Evolutionary conservation across 495 filamentous ascomycete species (phyloP).

Genomic region (Delitschia confertaspora): DNA sequence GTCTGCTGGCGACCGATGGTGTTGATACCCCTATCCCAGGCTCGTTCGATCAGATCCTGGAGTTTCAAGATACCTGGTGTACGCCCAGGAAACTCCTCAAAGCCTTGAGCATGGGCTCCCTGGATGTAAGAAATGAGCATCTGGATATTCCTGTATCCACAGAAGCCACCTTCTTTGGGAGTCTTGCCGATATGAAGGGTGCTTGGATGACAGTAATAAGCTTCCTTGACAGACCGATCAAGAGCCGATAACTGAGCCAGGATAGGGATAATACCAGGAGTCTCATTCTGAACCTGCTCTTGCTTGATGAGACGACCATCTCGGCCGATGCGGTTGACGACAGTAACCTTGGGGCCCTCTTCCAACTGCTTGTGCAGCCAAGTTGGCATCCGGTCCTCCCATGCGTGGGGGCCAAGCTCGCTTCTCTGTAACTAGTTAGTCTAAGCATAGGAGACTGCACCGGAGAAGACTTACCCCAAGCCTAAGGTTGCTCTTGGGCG

Average conservation of each 20-base stretch:
- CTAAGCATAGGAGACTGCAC: neutral
- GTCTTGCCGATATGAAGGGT: slow-evolving; percentile 79
- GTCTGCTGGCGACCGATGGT: slow-evolving; percentile 65
- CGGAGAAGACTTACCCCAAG: slow-evolving; percentile 14
- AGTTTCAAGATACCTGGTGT: slow-evolving; percentile 71
- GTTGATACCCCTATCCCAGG: slow-evolving; percentile 85
- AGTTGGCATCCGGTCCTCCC: slow-evolving; percentile 80
- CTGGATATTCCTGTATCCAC: slow-evolving; percentile 96
- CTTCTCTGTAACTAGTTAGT: slow-evolving; percentile 36
- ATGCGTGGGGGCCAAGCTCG: slow-evolving; percentile 77
- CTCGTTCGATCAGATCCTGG: slow-evolving; percentile 81
- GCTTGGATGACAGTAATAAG: slow-evolving; percentile 69
- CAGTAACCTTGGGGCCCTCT: slow-evolving; percentile 49
- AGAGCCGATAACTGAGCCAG: slow-evolving; percentile 62
- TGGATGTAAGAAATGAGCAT: slow-evolving; percentile 79
- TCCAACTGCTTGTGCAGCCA: slow-evolving; percentile 65
- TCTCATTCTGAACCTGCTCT: slow-evolving; percentile 52
- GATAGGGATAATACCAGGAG: slow-evolving; percentile 60
- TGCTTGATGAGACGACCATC: slow-evolving; percentile 43
- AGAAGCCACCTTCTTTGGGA: slow-evolving; percentile 76
- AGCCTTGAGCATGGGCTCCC: slow-evolving; percentile 46
- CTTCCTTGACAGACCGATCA: slow-evolving; percentile 53
- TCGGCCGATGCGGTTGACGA: slow-evolving; percentile 45
- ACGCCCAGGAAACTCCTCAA: slow-evolving; percentile 47
- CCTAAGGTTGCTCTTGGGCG: slow-evolving; percentile 3